phyloP scores from a whole-genome alignment of 192 early-diverging fungal genomes.

The Tieghemiomyces parasiticus region DNA sequence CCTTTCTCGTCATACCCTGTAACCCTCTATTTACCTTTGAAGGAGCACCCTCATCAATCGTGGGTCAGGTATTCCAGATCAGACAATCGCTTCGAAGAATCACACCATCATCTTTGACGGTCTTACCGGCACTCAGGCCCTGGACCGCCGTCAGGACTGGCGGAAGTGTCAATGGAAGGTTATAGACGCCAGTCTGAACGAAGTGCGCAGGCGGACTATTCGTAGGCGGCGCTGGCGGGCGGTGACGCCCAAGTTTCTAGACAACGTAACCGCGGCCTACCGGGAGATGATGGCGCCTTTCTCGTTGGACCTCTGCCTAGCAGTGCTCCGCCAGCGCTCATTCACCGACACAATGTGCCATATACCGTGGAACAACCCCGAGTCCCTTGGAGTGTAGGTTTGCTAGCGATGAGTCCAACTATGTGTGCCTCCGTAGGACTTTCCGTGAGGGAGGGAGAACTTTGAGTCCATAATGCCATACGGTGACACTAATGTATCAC shows the following conservation, averaged over 20 bases:
- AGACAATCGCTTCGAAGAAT: slow-evolving; percentile 13
- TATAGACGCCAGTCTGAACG: slow-evolving; percentile 9
- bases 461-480: too few relatives aligned
- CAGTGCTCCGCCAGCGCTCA: slow-evolving; percentile 30
- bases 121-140: slow-evolving; percentile 13
- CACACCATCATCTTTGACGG: slow-evolving; percentile 22
- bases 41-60: slow-evolving; percentile 21
- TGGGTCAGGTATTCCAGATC: slow-evolving; percentile 15
- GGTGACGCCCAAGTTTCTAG: slow-evolving; percentile 12
- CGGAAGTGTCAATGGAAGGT: slow-evolving; percentile 5
- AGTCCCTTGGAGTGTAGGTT: slow-evolving; percentile 9
- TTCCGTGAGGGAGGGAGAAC: too few relatives aligned
- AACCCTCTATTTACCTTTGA: not conserved
- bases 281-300: slow-evolving; percentile 21
- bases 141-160: not conserved
- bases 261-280: slow-evolving; percentile 19
- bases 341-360: slow-evolving; percentile 34
- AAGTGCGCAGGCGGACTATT: not conserved
- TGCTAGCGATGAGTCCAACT: too few relatives aligned
- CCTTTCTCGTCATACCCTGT: not conserved
- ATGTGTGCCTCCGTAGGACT: too few relatives aligned
- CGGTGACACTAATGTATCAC: too few relatives aligned
- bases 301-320: slow-evolving; percentile 30
- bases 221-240: not conserved
- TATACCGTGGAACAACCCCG: slow-evolving; percentile 18